Evolutionary conservation across 768 basidiomycete genomes (phyloP).

Genomic region (Amanita inopinata): DNA sequence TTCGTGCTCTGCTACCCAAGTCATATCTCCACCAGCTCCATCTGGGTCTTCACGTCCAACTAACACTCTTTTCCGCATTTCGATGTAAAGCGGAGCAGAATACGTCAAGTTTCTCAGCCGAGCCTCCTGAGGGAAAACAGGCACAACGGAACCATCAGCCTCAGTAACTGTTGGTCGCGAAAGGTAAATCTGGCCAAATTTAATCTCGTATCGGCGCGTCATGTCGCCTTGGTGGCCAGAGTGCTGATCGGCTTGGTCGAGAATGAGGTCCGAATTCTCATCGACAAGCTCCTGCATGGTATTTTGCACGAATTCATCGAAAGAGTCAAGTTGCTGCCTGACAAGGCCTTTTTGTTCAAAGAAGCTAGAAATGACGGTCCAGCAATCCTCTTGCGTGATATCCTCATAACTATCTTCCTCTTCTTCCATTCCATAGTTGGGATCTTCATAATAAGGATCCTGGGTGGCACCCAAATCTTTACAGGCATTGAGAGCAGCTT

Average conservation of each 20-base stretch:
- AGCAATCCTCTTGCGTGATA: slow-evolving; percentile 89
- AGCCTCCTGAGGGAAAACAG: slow-evolving; percentile 96
- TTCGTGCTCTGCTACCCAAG: slow-evolving; percentile 68
- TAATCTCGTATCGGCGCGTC: slow-evolving; percentile 92
- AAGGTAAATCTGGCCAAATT: slow-evolving; percentile 96
- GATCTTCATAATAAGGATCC: slow-evolving; percentile 56
- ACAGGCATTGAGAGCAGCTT: slow-evolving; percentile 18
- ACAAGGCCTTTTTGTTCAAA: slow-evolving; percentile 98
- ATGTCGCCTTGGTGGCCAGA: slow-evolving; percentile 74
- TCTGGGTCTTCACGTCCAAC: slow-evolving; percentile 75
- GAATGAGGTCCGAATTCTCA: slow-evolving; percentile 88
- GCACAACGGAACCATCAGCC: slow-evolving; percentile 87
- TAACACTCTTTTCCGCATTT: slow-evolving; percentile 83
- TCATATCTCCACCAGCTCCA: slow-evolving; percentile 72
- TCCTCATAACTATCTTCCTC: slow-evolving; percentile 55
- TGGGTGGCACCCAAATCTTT: slow-evolving; percentile 39
- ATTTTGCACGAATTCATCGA: slow-evolving; percentile 98
- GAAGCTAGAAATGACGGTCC: slow-evolving; percentile 93
- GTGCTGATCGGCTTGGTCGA: slow-evolving; percentile 96
- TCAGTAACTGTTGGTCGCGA: slow-evolving; percentile 93
- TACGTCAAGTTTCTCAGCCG: slow-evolving; percentile 92
- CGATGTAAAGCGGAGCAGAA: slow-evolving; percentile 90
- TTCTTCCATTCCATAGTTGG: slow-evolving; percentile 45
- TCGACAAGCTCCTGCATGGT: slow-evolving; percentile 99
- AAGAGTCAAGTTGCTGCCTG: slow-evolving; percentile 94